A percentile compares a stretch with the other conserved stretches of the same genome.
These are phyloP conservation scores for Stachybotrys elegans DNA, from an alignment of 2,329 filamentous ascomycete species.

Conservation along the genomic window DNA sequence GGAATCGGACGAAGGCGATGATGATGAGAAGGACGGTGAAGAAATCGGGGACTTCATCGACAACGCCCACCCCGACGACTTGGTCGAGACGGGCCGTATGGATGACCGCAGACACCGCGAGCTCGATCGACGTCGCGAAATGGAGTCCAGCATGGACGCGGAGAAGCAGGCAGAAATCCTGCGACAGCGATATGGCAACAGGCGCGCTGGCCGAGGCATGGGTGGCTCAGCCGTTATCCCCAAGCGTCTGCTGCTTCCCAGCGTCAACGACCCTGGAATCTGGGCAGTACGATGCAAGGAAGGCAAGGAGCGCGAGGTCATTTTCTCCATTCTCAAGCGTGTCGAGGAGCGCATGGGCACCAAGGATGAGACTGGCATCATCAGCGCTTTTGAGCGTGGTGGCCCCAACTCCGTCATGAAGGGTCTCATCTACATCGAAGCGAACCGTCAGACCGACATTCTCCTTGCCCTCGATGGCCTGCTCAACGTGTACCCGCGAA, in stretches of 20 bases:
- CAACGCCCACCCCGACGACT: constrained; percentile 85
- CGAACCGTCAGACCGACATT: constrained; percentile 80
- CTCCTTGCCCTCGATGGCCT: constrained; percentile 77
- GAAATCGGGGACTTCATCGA: constrained; percentile 81
- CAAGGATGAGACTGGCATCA: constrained; percentile 78
- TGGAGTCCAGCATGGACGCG: constrained; percentile 82
- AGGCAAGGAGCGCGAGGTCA: constrained; percentile 89
- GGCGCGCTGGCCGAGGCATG: constrained; percentile 58
- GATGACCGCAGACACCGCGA: constrained; percentile 89
- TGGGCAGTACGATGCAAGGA: constrained; percentile 92
- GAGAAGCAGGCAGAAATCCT: constrained; percentile 87
- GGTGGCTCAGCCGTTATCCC: constrained; percentile 74
- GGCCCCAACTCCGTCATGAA: constrained; percentile 75
- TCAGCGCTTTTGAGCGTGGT: constrained; percentile 86
- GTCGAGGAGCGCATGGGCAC: constrained; percentile 75
- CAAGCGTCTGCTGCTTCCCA: constrained; percentile 81
- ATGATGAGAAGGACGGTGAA: constrained; percentile 84
- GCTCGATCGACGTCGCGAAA: constrained; percentile 85
- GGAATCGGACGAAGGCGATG: constrained; percentile 82
- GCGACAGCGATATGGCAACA: constrained; percentile 82
- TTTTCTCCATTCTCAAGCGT: constrained; percentile 83
- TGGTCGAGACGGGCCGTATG: constrained; percentile 72
- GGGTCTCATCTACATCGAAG: constrained; percentile 94
- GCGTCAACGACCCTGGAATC: constrained; percentile 92
- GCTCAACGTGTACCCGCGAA: constrained; percentile 83